Evolutionary conservation across 2,329 filamentous ascomycete genomes (phyloP), one percentile per base, ranked within the genome.

Genomic region (Penicillium sp.): DNA sequence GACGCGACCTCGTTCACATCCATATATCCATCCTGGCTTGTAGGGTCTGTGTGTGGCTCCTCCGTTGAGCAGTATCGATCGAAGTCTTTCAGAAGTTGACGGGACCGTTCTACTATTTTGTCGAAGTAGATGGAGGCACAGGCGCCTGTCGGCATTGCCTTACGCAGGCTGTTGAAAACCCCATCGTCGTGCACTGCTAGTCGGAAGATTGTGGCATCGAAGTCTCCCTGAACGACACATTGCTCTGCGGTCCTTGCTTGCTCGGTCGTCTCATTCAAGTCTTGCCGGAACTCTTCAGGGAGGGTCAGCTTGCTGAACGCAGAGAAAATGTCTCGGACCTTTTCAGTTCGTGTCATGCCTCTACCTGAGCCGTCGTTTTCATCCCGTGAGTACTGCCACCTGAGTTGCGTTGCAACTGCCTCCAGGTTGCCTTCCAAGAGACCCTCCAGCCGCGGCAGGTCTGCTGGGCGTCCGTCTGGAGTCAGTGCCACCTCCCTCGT

Each of bases 71-170:
- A 71, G 60, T 78, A 79, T 29, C 56, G 62, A 52, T 76, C 71
- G 43, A 80, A 78, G 46, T 72, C 67, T 9, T 58, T 55, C 8
- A 78, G 58, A 5, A 77, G 56, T 34, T 65, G 66, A 16, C 70
- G 69, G 3, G 63, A 67, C 27, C 70, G 69, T 44, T 70, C 64
- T 52, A 71, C 68, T 11, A 75, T 56, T 55, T 79, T 80, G 56
- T 78, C 71, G 51, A 76, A 75, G 61, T 77, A 80, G 39, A 74
- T 73, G 5, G 67, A 69, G 2, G 76, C 74, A 51, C 77, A 75
- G 1, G 71, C 71, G 0, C 72, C 71, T 2, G 72, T 59, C 0
- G 75, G 72, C 67, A 79, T 76, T 3, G 72, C 71, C 49, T 74
- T 75, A 56, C 72, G 74, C 16, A 80, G 67, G 46, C 71, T 71